Conservation (phyloP, 805 yeast genomes). For the Hemisphaericaspora nanyangensis region DNA sequence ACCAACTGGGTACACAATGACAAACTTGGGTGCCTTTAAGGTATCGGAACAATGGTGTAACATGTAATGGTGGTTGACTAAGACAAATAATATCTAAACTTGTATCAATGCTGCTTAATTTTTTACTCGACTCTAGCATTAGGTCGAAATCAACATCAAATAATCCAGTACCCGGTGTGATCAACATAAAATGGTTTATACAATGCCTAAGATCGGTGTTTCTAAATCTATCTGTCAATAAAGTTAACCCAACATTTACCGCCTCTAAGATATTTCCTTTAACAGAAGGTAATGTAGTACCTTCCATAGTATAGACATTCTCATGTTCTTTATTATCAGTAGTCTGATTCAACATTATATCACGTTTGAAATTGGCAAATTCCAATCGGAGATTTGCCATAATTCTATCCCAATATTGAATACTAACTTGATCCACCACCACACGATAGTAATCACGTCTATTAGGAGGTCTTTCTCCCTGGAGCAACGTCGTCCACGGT, state of each 20-base stretch:
- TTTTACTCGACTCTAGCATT: conserved; percentile 68
- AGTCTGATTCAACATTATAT: conserved; percentile 49
- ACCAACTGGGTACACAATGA: conserved; percentile 91
- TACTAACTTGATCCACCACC: conserved; percentile 91
- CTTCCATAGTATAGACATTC: conserved; percentile 40
- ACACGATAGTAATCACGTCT: conserved; percentile 83
- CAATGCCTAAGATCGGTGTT: conserved; percentile 88
- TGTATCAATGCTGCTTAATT: conserved; percentile 72
- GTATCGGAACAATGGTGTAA: conserved; percentile 83
- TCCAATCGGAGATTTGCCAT: conserved; percentile 85
- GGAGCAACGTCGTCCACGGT: conserved; percentile 55
- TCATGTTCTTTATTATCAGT: background rate
- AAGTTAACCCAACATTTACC: conserved; percentile 74
- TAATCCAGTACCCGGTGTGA: conserved; percentile 91
- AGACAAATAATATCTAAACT: conserved; percentile 87
- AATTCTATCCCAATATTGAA: conserved; percentile 84
- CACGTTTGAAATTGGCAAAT: conserved; percentile 76
- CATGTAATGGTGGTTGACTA: conserved; percentile 87
- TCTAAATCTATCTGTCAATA: conserved; percentile 70
- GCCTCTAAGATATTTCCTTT: conserved; percentile 90
- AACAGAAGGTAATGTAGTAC: conserved; percentile 75
- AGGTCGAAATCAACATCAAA: conserved; percentile 86
- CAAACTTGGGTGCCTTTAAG: conserved; percentile 46
- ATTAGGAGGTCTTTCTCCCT: conserved; percentile 68
- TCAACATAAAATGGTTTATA: conserved; percentile 80